Evolutionary conservation across 305 asterid genomes (phyloP).

Genomic region (Lippia alba): DNA sequence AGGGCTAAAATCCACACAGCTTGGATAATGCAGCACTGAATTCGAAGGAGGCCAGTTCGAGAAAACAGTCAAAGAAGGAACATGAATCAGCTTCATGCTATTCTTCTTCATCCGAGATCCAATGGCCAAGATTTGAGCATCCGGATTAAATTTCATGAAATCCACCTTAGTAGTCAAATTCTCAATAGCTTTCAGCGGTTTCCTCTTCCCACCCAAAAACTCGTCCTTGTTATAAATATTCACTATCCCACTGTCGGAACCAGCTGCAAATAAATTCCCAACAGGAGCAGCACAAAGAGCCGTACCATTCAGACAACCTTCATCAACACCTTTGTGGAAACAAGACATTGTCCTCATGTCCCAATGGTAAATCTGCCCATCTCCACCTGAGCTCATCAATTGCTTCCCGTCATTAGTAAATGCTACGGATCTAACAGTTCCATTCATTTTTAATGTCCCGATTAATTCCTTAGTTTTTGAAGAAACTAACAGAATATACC

Average conservation of each 20-base stretch:
- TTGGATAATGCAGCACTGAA: conserved; percentile 56
- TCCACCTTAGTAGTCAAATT: conserved; percentile 80
- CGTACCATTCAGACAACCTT: conserved; percentile 86
- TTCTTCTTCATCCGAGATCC: conserved; percentile 86
- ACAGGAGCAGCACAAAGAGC: conserved; percentile 66
- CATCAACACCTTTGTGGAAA: conserved; percentile 80
- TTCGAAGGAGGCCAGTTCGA: conserved; percentile 84
- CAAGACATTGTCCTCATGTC: conserved; percentile 84
- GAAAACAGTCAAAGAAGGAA: conserved; percentile 72
- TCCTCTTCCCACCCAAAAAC: conserved; percentile 76
- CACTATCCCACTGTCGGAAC: conserved; percentile 85
- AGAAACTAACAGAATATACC: conserved; percentile 78
- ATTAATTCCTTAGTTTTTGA: conserved; percentile 77
- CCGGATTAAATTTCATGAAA: conserved; percentile 75
- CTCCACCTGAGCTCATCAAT: conserved; percentile 86
- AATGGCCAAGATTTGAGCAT: conserved; percentile 79
- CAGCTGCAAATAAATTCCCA: conserved; percentile 87
- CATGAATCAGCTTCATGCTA: conserved; percentile 74
- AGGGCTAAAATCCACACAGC: conserved; percentile 87
- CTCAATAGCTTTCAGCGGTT: conserved; percentile 75
- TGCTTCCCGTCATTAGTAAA: conserved; percentile 70
- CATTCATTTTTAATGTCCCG: conserved; percentile 91
- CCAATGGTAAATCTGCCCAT: conserved; percentile 87
- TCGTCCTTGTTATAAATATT: conserved; percentile 72
- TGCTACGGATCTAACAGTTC: conserved; percentile 73